These are phyloP conservation scores for Annulohypoxylon bovei DNA, from an alignment of 495 filamentous ascomycete genomes.

Conservation along the genomic window DNA sequence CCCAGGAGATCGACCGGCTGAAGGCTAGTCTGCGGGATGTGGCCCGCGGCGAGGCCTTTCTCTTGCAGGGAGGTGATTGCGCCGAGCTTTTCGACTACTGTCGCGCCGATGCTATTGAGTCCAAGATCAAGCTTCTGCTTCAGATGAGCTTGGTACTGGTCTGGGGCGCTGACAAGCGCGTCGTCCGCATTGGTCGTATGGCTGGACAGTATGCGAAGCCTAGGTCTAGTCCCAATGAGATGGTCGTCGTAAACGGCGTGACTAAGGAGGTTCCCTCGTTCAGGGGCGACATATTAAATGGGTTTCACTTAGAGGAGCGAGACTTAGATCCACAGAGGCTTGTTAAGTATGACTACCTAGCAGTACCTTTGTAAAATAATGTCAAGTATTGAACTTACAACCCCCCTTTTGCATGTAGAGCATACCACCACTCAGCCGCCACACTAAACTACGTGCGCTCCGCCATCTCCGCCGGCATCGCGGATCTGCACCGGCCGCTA, in stretches of 20 bases:
- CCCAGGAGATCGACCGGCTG: slow-evolving; percentile 82
- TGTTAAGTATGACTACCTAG: slow-evolving; percentile 65
- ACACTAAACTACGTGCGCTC: slow-evolving; percentile 93
- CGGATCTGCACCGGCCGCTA: slow-evolving; percentile 90
- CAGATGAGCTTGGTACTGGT: slow-evolving; percentile 96
- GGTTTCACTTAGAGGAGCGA: slow-evolving; percentile 75
- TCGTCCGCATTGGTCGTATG: slow-evolving; percentile 94
- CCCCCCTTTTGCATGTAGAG: slow-evolving; percentile 54
- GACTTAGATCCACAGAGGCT: slow-evolving; percentile 82
- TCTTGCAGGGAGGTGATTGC: slow-evolving; percentile 96
- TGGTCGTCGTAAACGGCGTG: slow-evolving; percentile 62
- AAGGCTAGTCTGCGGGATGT: slow-evolving; percentile 82
- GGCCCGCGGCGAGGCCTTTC: slow-evolving; percentile 89
- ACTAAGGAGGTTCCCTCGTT: slow-evolving; percentile 81
- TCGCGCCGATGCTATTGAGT: slow-evolving; percentile 85
- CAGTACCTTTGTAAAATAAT: not conserved
- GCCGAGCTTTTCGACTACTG: slow-evolving; percentile 98
- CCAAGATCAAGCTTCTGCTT: slow-evolving; percentile 93
- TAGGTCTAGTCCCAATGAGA: slow-evolving; percentile 86
- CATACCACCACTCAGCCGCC: slow-evolving; percentile 94
- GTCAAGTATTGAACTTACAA: slow-evolving; percentile 1
- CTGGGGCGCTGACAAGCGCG: slow-evolving; percentile 89
- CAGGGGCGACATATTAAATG: slow-evolving; percentile 95
- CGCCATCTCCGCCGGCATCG: slow-evolving; percentile 85
- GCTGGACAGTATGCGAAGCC: slow-evolving; percentile 98